Evolutionary conservation across 768 basidiomycete genomes (phyloP), one percentile per base, ranked within the genome.

Genomic region (Chlorophyllum brunneum): DNA sequence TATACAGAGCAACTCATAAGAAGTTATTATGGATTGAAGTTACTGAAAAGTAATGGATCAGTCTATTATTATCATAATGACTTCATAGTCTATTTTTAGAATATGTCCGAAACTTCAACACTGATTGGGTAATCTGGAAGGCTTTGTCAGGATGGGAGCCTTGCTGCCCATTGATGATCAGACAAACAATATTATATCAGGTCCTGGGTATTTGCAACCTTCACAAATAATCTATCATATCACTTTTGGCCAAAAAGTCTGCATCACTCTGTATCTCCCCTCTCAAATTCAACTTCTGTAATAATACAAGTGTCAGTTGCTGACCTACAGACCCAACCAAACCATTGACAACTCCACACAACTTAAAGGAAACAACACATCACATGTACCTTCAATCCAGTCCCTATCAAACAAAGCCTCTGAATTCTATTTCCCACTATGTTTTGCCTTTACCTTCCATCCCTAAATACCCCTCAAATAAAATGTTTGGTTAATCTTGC

Each of bases 221-320:
- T n/a, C 59, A 86, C 83, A 87, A 89, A 59, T 91, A 93, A 61
- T 93, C 90, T 86, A 92, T 91, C 59, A 92, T 88, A 56, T 88
- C 88, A 58, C 83, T 86, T 59, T 69, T 77, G 0, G 85, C 74
- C 26, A 93, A 70, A 61, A 86, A 93, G 1, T 86, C 87, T 3
- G 85, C 82, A 60, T 92, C 90, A 38, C 70, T 76, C 57, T 68
- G n/a, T n/a, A n/a, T 76, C 2, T 86, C 88, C 56, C 87, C 83
- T 24, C 73, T 74, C 0, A 93, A 70, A 20, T 88, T 75, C n/a
- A 75, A 67, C 60, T 88, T 88, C 27, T 78, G 79, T 23, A 92
- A 75, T 5, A 91, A 67, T 41, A 83, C 81, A 54, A 85, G 67
- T 0, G 80, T 75, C 48, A 75, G 76, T 58, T 85, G 82, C 65